Evolutionary conservation across 805 yeast genomes (phyloP).

Genomic region (Candida maesae): DNA sequence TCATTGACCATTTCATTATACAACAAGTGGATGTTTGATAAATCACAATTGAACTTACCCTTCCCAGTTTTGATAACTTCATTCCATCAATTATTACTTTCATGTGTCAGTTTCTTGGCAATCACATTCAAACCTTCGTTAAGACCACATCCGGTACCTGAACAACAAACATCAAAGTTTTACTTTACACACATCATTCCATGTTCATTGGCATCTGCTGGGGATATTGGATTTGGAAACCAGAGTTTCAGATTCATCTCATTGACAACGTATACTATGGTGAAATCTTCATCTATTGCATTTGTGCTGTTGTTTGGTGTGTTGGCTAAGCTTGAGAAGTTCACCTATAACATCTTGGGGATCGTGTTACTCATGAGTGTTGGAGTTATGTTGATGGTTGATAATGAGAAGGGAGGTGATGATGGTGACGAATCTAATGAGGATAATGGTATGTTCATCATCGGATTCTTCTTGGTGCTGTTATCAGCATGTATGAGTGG

Average conservation of each 20-base stretch:
- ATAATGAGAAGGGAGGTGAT: slow-evolving; percentile 31
- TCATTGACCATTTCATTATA: slow-evolving; percentile 71
- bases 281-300: slow-evolving; percentile 82
- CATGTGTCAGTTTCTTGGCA: slow-evolving; percentile 38
- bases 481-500: slow-evolving; percentile 82
- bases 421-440: too few relatives aligned
- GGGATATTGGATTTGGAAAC: slow-evolving; percentile 93
- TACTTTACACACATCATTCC: slow-evolving; percentile 64
- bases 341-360: slow-evolving; percentile 60
- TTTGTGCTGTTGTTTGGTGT: slow-evolving; percentile 90
- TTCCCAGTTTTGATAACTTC: slow-evolving; percentile 85
- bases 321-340: slow-evolving; percentile 69
- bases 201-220: slow-evolving; percentile 83
- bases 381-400: slow-evolving; percentile 89
- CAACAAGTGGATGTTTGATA: slow-evolving; percentile 97
- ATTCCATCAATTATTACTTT: slow-evolving; percentile 75
- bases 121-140: slow-evolving; percentile 18
- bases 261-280: slow-evolving; percentile 84
- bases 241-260: slow-evolving; percentile 76
- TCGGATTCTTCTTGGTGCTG: slow-evolving; percentile 75
- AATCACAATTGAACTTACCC: slow-evolving; percentile 63
- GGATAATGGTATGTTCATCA: slow-evolving; percentile 22
- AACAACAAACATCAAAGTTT: slow-evolving; percentile 16
- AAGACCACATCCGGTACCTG: slow-evolving; percentile 8
- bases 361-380: slow-evolving; percentile 76